phyloP scores from a whole-genome alignment of 352 stramenopile genomes.

The Globisporangium cylindrosporum region DNA sequence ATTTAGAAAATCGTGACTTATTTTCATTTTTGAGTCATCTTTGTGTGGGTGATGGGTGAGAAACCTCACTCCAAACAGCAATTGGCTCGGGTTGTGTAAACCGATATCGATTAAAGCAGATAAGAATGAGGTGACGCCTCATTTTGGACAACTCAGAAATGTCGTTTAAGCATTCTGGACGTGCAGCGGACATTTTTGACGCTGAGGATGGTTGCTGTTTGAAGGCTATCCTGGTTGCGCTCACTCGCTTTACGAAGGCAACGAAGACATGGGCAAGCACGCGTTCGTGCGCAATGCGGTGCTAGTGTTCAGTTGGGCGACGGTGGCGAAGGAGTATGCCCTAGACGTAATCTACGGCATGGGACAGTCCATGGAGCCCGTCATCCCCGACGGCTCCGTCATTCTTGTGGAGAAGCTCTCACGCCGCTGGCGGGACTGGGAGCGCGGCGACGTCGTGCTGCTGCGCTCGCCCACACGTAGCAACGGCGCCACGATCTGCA shows the following conservation, averaged over 20 bases:
- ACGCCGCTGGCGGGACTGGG: conserved; percentile 53
- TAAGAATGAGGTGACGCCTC: background rate
- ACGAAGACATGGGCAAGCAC: background rate
- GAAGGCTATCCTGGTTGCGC: no score
- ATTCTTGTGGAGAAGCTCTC: conserved; percentile 82
- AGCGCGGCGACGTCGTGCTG: conserved; percentile 82
- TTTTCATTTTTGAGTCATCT: no score
- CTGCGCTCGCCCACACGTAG: conserved; percentile 73
- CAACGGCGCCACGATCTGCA: conserved; percentile 77
- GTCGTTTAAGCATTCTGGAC: background rate
- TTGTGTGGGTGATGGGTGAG: no score
- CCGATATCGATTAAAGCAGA: background rate
- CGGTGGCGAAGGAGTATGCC: conserved; percentile 59
- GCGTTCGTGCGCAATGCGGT: conserved; percentile 41
- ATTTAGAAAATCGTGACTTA: no score
- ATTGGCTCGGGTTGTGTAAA: background rate
- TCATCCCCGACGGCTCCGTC: conserved; percentile 76
- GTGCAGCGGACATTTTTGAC: no score
- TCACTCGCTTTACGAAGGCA: no score
- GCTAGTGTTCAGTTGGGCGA: conserved; percentile 61
- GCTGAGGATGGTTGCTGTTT: no score
- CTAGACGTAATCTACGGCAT: conserved; percentile 84
- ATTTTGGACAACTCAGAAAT: background rate
- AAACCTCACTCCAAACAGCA: background rate
- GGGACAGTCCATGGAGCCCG: conserved; percentile 81